These are phyloP conservation scores for Vanrija humicola DNA, from an alignment of 1,284 basidiomycete species.

Conservation along the genomic window DNA sequence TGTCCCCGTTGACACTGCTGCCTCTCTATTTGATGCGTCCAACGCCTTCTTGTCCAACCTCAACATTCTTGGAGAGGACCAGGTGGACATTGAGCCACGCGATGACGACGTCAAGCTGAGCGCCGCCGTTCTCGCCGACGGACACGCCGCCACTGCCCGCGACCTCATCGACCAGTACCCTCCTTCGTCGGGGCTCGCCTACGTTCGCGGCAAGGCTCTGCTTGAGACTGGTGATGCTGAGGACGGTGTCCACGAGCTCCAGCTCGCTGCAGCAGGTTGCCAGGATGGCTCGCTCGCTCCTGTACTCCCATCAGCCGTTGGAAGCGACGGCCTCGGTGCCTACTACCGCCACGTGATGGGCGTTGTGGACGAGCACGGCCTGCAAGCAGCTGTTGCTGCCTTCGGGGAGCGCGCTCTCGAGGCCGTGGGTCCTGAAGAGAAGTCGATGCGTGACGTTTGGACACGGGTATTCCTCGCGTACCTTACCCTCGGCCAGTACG, in stretches of 20 bases:
- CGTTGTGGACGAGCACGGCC: conserved; percentile 62
- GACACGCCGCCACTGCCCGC: conserved; percentile 60
- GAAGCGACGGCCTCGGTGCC: conserved; percentile 60
- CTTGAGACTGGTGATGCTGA: conserved; percentile 67
- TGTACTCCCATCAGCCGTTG: conserved; percentile 60
- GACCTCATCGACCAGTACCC: conserved; percentile 71
- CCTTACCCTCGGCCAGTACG: conserved; percentile 67
- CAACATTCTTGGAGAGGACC: conserved; percentile 9
- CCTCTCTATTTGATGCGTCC: conserved; percentile 21
- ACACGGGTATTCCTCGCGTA: conserved; percentile 70
- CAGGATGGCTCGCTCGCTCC: conserved; percentile 55
- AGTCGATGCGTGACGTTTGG: conserved; percentile 67
- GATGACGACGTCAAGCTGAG: conserved; percentile 63
- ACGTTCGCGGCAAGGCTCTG: conserved; percentile 66
- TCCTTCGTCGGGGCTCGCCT: conserved; percentile 67
- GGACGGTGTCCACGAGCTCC: conserved; percentile 66
- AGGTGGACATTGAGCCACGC: conserved; percentile 29
- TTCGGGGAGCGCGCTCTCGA: conserved; percentile 76
- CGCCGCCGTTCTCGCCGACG: conserved; percentile 62
- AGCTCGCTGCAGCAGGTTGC: conserved; percentile 65
- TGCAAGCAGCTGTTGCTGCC: conserved; percentile 61
- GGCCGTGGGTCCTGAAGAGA: conserved; percentile 30
- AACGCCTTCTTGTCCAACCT: conserved; percentile 18
- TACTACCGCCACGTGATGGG: conserved; percentile 75
- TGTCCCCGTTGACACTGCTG: conserved; percentile 56